A percentile compares a stretch with the other conserved stretches of the same genome.
phyloP scores from a whole-genome alignment of 1,139 yeast genomes.

The Blastobotrys proliferans region DNA sequence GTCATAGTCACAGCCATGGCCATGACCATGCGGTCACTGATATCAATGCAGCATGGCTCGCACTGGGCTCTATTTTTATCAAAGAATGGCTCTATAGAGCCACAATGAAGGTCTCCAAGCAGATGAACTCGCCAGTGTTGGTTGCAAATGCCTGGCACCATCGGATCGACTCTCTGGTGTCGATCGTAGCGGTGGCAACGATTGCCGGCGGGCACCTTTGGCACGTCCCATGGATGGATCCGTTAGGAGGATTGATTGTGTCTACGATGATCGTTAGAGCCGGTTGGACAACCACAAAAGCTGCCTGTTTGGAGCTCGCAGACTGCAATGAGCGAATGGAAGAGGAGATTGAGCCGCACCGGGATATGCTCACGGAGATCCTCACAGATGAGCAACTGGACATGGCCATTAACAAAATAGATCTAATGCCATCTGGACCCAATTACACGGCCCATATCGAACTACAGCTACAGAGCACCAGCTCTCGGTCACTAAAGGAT shows the following conservation, averaged over 20 bases:
- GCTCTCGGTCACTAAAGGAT: slow-evolving; percentile 36
- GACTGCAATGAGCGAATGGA: slow-evolving; percentile 43
- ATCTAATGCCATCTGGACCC: slow-evolving; percentile 31
- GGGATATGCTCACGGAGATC: slow-evolving; percentile 19
- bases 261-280: slow-evolving; percentile 78
- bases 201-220: slow-evolving; percentile 81
- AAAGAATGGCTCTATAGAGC: slow-evolving; percentile 85
- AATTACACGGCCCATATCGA: slow-evolving; percentile 22
- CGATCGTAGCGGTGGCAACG: slow-evolving; percentile 83
- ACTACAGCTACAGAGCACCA: slow-evolving; percentile 13
- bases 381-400: slow-evolving; percentile 14
- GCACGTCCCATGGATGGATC: slow-evolving; percentile 78
- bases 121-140: slow-evolving; percentile 78
- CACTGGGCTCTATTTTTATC: slow-evolving; percentile 77
- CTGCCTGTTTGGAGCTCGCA: slow-evolving; percentile 69
- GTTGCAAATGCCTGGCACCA: slow-evolving; percentile 99
- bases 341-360: slow-evolving; percentile 20
- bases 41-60: slow-evolving; percentile 94
- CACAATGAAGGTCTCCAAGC: slow-evolving; percentile 72
- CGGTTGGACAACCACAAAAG: slow-evolving; percentile 69
- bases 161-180: slow-evolving; percentile 90
- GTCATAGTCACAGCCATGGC: slow-evolving; percentile 44
- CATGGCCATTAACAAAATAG: slow-evolving; percentile 16
- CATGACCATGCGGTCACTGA: slow-evolving; percentile 48
- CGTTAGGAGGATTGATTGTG: slow-evolving; percentile 85